Base-by-base conservation (phyloP, 768 basidiomycete species). In the Leccinum rimulosum region DNA sequence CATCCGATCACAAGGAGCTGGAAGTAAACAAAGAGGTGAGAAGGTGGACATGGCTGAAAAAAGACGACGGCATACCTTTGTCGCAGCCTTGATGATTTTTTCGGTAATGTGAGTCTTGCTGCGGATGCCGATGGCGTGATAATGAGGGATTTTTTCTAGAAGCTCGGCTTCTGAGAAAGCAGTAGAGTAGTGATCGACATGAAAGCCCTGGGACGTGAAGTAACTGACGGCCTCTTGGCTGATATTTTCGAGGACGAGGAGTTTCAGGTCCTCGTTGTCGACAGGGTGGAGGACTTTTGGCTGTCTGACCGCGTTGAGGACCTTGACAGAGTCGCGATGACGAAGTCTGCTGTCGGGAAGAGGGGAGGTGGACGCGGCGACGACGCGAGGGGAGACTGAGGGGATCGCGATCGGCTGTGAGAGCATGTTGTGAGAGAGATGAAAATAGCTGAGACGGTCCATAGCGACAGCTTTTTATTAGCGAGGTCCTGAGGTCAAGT, bases 51-150 rank as follows among this genome's bases (percentile, higher is more conserved):
- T 11, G 31, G 50, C 6, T 19, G 43, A 33, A 28, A 36, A 14
- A 14, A 54, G 33, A 35, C 12, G 8, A 50, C 10, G 68, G 31
- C 83, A 52, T 68, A 89, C 96, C 82, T 93, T 93, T 55, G 86
- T 75, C 6, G 93, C 93, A 12, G 92, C 90, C 66, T 90, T 87
- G 68, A 99, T 84, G 15, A 99, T 90, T 45, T 84, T 84, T 52
- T 88, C 84, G 6, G 97, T 98, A 66, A 99, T 91, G 77, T 91
- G 97, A 54, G 97, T 99, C 76, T 99, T 99, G 78, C 90, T 93
- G 52, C 97, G 87, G 72, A 99, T 99, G 55, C 97, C 97, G 63
- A 99, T 85, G 58, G 90, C 96, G 68, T 98, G 93, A 75, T 97
- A 98, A 3, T 80, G 76, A 59, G 86, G 84, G 48, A 94, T 89